Percentiles rank a stretch among this genome's conserved stretches.
Evolutionary conservation across 2,329 filamentous ascomycete genomes (phyloP).

Genomic region (Lasiodiplodia citricola): DNA sequence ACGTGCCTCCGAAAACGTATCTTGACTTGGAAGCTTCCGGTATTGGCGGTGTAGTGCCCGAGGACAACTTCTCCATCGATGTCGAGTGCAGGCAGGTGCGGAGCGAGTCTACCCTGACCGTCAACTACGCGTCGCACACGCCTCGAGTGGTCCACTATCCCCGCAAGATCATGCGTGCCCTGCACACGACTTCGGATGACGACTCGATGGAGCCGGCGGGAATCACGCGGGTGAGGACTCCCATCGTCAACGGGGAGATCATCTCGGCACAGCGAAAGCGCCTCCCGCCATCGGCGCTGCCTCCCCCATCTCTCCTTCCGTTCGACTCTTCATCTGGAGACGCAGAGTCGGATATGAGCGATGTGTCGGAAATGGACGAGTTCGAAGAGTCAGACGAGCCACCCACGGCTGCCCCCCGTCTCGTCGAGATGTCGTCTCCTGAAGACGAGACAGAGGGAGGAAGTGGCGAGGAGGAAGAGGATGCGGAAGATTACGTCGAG

Average conservation of each 20-base stretch:
- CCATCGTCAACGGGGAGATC: conserved; percentile 43
- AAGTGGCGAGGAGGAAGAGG: conserved; percentile 35
- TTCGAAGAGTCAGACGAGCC: conserved; percentile 29
- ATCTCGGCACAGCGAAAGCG: conserved; percentile 71
- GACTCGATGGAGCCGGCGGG: background rate
- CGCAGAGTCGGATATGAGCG: conserved; percentile 38
- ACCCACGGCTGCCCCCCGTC: conserved; percentile 35
- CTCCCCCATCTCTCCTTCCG: conserved; percentile 51
- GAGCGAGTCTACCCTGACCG: conserved; percentile 20
- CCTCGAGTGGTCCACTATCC: conserved; percentile 6
- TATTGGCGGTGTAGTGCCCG: conserved; percentile 65
- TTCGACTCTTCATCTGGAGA: conserved; percentile 45
- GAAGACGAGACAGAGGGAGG: background rate
- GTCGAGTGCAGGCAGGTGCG: conserved; percentile 42
- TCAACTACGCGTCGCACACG: background rate
- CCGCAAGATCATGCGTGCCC: conserved; percentile 1
- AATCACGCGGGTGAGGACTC: background rate
- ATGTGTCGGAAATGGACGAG: conserved; percentile 42
- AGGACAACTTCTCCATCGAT: conserved; percentile 59
- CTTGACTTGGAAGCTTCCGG: conserved; percentile 56
- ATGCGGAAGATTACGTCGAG: conserved; percentile 39
- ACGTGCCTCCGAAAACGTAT: background rate
- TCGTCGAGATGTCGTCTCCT: conserved; percentile 18
- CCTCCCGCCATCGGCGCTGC: conserved; percentile 52
- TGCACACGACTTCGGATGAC: background rate